These are phyloP conservation scores for Mucuna pruriens DNA, from an alignment of 306 rosid species.

Conservation along the genomic window DNA sequence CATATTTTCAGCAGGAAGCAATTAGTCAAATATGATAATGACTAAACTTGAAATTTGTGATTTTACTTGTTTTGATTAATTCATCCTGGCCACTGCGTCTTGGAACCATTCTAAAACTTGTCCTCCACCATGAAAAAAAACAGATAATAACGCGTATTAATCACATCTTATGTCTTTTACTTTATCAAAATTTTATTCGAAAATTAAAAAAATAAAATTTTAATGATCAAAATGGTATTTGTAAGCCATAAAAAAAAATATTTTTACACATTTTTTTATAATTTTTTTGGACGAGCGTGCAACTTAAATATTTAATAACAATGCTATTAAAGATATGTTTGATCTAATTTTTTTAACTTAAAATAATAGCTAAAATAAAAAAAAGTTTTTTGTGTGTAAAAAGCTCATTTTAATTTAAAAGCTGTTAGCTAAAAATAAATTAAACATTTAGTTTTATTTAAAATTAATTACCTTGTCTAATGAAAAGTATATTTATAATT, in stretches of 20 bases:
- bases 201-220: background rate
- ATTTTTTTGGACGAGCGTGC: too few relatives aligned
- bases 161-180: background rate
- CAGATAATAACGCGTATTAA: background rate
- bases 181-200: background rate
- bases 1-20: constrained; percentile 28
- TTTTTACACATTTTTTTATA: too few relatives aligned
- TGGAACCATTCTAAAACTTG: background rate
- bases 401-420: too few relatives aligned
- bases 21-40: constrained; percentile 14
- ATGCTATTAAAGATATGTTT: too few relatives aligned
- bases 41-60: background rate
- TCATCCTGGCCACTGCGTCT: background rate
- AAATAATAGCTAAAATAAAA: too few relatives aligned
- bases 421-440: too few relatives aligned
- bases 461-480: too few relatives aligned
- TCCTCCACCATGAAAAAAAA: background rate
- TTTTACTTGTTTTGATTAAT: background rate
- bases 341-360: too few relatives aligned
- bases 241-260: too few relatives aligned
- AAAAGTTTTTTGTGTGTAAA: too few relatives aligned
- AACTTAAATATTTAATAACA: background rate
- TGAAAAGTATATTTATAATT: too few relatives aligned
- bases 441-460: too few relatives aligned
- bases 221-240: background rate